Evolutionary conservation across 2,329 filamentous ascomycete species (phyloP), one percentile per base, ranked within the genome.

Genomic region (Verruconis gallopava): DNA sequence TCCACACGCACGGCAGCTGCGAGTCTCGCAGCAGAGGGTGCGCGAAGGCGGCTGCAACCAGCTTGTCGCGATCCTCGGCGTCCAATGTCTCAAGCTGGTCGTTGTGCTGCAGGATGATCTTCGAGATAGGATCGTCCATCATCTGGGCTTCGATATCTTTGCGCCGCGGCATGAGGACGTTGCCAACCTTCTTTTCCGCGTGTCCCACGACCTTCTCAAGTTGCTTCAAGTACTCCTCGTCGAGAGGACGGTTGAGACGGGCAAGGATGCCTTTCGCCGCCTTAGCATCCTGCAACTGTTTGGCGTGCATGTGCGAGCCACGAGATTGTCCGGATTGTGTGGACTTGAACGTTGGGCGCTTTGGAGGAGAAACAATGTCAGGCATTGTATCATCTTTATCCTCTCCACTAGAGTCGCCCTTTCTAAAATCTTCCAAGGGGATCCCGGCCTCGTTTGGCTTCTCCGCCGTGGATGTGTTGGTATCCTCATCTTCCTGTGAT

Each of bases 51-150:
- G 38, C 25, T 4, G 40, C 37, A 12, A 91, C 82, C 32, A 96
- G 74, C 44, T 77, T 70, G 55, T 96, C 88, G 51, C 91, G 75
- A 57, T 95, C 85, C 14, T 89, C 84, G 0, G 86, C 85, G 1
- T 84, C 91, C 38, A 98, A 68, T 56, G 96, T 91, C 58, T 95
- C 89, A 48, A 96, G 79, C 65, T 94, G 86, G 55, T 96, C 89
- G 49, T 89, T 79, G 52, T 82, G 40, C 20, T 43, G 40, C 40
- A 43, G 33, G 21, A 43, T 43, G 21, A 43, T 43, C 13, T 38
- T 43, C 2, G 33, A 43, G 21, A 43, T 43, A 15, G 42, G 42
- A 40, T 44, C 42, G 25, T 44, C 40, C 33, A 38, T 85, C 80
- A 5, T 81, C 82, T 81, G 5, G 67, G 65, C 60, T 39, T 74